These are phyloP conservation scores for Amoeboaphelidium protococcarum DNA, from an alignment of 371 early-diverging fungal species.

Conservation along the genomic window DNA sequence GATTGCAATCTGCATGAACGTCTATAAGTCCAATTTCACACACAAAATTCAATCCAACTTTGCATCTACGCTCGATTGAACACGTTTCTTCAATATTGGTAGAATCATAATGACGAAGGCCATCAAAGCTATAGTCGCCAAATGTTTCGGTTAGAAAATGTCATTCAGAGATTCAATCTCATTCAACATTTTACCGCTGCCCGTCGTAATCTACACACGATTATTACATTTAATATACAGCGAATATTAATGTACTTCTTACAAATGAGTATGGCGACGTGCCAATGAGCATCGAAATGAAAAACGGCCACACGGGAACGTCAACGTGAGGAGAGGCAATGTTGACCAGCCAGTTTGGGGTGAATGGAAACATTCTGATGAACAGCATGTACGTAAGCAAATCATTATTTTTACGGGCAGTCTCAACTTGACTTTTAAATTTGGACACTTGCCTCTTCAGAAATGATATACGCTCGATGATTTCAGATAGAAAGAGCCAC, in stretches of 20 bases:
- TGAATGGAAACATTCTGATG: constrained; percentile 9
- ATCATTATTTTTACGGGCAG: constrained; percentile 1
- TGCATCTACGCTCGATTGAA: too few relatives aligned
- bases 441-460: constrained; percentile 1
- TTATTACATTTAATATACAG: too few relatives aligned
- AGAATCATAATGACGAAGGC: too few relatives aligned
- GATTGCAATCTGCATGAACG: too few relatives aligned
- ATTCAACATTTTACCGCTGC: neutral
- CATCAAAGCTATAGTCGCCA: too few relatives aligned
- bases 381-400: constrained; percentile 8
- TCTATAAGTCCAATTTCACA: too few relatives aligned
- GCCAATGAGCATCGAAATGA: constrained; percentile 6
- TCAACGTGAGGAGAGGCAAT: constrained; percentile 10
- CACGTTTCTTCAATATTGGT: too few relatives aligned
- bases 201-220: too few relatives aligned
- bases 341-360: constrained; percentile 11
- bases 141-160: too few relatives aligned
- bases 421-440: constrained; percentile 3
- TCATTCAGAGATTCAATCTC: neutral
- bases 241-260: too few relatives aligned
- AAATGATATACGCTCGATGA: constrained; percentile 4
- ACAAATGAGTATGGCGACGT: constrained; percentile 10
- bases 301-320: constrained; percentile 8
- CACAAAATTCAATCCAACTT: too few relatives aligned
- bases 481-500: constrained; percentile 2